These are phyloP conservation scores for Xylaria longipes DNA, from an alignment of 495 filamentous ascomycete genomes.

Conservation along the genomic window DNA sequence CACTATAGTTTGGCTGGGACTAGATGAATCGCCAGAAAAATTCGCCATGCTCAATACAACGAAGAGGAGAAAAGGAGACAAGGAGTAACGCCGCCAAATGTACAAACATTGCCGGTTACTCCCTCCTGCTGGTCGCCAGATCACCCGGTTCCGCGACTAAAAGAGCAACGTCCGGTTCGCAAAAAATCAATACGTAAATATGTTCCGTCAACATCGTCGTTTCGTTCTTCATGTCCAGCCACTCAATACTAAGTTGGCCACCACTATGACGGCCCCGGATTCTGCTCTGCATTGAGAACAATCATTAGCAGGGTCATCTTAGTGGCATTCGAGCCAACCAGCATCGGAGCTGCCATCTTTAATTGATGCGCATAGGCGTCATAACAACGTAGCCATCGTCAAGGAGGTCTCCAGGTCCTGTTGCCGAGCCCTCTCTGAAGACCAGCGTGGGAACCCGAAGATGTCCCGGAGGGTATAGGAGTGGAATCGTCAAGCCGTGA, in stretches of 20 bases:
- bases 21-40: constrained; percentile 5
- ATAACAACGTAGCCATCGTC: constrained; percentile 47
- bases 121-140: constrained; percentile 14
- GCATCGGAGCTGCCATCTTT: constrained; percentile 39
- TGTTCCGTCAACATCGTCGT: constrained; percentile 27
- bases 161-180: neutral
- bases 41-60: constrained; percentile 21
- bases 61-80: neutral
- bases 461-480: constrained; percentile 45
- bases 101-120: constrained; percentile 20
- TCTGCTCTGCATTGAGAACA: constrained; percentile 30
- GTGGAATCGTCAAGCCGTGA: constrained; percentile 46
- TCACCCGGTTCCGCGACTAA: constrained; percentile 4
- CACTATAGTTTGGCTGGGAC: constrained; percentile 2
- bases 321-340: constrained; percentile 32
- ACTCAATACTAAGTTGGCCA: constrained; percentile 11
- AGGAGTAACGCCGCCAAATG: constrained; percentile 20
- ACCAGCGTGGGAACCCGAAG: constrained; percentile 33
- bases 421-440: constrained; percentile 31
- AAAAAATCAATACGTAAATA: constrained; percentile 16
- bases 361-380: constrained; percentile 44
- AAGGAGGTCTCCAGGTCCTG: constrained; percentile 40
- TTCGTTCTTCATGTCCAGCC: constrained; percentile 29
- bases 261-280: constrained; percentile 18
- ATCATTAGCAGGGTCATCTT: constrained; percentile 37